These are phyloP conservation scores for Coniella lustricola DNA, from an alignment of 2,329 filamentous ascomycete genomes.

Conservation along the genomic window DNA sequence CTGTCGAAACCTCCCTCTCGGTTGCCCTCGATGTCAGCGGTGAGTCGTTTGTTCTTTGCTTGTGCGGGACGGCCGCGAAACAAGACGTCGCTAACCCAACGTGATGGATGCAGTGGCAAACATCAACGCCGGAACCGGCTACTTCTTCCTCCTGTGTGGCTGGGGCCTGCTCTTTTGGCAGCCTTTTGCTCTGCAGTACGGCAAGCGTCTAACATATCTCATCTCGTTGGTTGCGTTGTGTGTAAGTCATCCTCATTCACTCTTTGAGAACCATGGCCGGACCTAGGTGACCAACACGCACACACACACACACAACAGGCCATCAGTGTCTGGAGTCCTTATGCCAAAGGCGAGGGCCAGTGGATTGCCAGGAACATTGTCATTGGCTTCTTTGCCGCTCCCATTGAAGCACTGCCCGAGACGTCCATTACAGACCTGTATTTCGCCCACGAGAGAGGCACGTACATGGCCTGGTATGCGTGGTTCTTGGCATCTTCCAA, in stretches of 20 bases:
- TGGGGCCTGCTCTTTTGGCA: conserved; percentile 41
- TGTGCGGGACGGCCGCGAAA: too few species aligned
- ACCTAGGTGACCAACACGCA: too few species aligned
- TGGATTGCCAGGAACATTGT: conserved; percentile 32
- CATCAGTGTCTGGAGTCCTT: conserved; percentile 16
- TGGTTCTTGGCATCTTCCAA: conserved; percentile 23
- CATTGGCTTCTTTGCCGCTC: conserved; percentile 31
- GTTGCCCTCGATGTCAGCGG: conserved; percentile 14
- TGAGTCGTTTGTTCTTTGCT: not conserved
- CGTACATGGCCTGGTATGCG: conserved; percentile 24
- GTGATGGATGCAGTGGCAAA: not conserved
- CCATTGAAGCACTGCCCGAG: conserved; percentile 34
- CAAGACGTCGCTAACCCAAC: not conserved
- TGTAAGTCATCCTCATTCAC: conserved; percentile 7
- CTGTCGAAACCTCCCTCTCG: conserved; percentile 11
- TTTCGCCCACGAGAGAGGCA: conserved; percentile 24
- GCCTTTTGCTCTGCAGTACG: conserved; percentile 37
- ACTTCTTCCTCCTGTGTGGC: conserved; percentile 33
- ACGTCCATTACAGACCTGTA: conserved; percentile 32
- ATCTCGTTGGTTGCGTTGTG: conserved; percentile 15
- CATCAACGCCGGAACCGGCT: conserved; percentile 23
- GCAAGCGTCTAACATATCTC: conserved; percentile 23
- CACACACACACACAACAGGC: too few species aligned
- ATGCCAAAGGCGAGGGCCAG: conserved; percentile 24
- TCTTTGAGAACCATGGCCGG: too few species aligned